A percentile compares a stretch with the other conserved stretches of the same genome.
Evolutionary conservation across 2,329 filamentous ascomycete genomes (phyloP).

Genomic region (Pseudogymnoascus sp.): DNA sequence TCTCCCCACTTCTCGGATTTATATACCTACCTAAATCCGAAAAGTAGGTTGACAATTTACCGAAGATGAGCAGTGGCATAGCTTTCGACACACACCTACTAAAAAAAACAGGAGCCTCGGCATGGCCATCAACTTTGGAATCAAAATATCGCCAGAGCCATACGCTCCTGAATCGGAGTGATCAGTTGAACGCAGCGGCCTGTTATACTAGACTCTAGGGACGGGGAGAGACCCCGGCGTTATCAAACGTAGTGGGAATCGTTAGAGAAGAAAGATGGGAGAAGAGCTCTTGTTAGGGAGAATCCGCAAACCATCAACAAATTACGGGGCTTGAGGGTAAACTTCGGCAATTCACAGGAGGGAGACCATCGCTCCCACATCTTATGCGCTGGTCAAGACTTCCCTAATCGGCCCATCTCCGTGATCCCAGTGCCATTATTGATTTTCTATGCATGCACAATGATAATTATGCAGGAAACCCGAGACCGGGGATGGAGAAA

Average conservation of each 20-base stretch:
- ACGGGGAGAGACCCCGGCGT: background rate
- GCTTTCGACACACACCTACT: too few relatives aligned
- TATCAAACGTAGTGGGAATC: background rate
- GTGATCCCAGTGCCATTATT: background rate
- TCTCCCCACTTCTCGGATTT: too few relatives aligned
- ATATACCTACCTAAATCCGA: too few relatives aligned
- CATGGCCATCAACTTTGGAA: too few relatives aligned
- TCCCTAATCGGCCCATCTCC: background rate
- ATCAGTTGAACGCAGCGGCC: background rate
- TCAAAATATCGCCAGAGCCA: background rate
- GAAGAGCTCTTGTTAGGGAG: background rate
- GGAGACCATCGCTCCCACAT: background rate
- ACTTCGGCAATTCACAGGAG: background rate
- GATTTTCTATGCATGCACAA: background rate
- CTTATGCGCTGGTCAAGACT: background rate
- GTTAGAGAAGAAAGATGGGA: background rate
- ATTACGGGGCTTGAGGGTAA: background rate
- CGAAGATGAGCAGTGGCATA: too few relatives aligned
- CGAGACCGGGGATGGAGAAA: background rate
- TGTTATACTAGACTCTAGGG: background rate
- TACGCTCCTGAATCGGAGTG: background rate
- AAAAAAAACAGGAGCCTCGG: too few relatives aligned
- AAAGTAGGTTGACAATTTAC: too few relatives aligned
- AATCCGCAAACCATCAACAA: background rate
- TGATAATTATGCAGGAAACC: background rate